These are phyloP conservation scores for Cardamine chenopodiifolia DNA, from an alignment of 345 rosid genomes.

Conservation along the genomic window DNA sequence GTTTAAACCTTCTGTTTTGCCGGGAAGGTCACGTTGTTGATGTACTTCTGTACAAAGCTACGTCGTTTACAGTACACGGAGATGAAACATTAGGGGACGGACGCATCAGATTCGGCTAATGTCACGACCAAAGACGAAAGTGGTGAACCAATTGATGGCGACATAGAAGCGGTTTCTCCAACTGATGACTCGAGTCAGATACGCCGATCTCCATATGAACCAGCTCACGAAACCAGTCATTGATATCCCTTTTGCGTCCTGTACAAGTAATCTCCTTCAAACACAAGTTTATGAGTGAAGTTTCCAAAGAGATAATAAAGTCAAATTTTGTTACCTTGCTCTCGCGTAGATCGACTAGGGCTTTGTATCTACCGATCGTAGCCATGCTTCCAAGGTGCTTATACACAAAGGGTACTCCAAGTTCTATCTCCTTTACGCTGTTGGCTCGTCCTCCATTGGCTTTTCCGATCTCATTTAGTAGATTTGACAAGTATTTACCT, in stretches of 20 bases:
- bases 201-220: conserved; percentile 95
- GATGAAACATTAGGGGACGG: neutral
- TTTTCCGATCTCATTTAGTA: conserved; percentile 65
- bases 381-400: conserved; percentile 98
- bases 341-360: conserved; percentile 90
- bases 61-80: neutral
- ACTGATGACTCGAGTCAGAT: conserved; percentile 89
- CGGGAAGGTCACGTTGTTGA: neutral
- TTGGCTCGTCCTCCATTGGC: conserved; percentile 80
- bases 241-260: conserved; percentile 81
- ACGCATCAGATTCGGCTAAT: conserved; percentile 60
- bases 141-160: conserved; percentile 86
- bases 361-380: conserved; percentile 86
- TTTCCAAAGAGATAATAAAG: neutral
- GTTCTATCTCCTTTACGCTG: conserved; percentile 54
- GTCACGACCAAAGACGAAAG: conserved; percentile 87
- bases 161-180: conserved; percentile 95
- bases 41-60: conserved; percentile 7
- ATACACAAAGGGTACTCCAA: conserved; percentile 81
- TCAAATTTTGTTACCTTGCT: conserved; percentile 65
- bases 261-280: conserved; percentile 20
- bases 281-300: neutral
- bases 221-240: conserved; percentile 81
- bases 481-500: conserved; percentile 72
- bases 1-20: neutral